Conservation (phyloP, 2,329 filamentous ascomycete species). For the Colletotrichum sojae region DNA sequence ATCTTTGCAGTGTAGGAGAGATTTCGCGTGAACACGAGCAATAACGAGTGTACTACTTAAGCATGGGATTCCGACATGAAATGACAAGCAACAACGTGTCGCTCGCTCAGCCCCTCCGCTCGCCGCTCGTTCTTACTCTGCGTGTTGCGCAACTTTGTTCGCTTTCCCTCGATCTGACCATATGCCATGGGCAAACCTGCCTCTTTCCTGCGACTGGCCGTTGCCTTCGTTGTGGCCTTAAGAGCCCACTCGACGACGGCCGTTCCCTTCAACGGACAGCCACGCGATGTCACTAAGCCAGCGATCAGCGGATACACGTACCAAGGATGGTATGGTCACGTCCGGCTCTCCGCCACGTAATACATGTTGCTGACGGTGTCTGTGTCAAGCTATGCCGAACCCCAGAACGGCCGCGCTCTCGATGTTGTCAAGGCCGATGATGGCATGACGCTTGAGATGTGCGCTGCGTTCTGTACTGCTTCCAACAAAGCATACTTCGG, state of each 20-base stretch:
- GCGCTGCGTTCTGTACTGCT: conserved; percentile 48
- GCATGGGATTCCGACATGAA: not conserved
- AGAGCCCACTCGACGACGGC: not conserved
- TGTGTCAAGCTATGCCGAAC: conserved; percentile 50
- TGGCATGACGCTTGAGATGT: conserved; percentile 52
- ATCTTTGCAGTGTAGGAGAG: not conserved
- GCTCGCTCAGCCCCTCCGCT: not conserved
- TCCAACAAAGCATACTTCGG: conserved; percentile 49
- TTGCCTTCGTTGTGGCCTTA: not conserved
- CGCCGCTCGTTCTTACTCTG: not conserved
- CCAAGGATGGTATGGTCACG: conserved; percentile 17
- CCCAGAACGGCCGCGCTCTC: conserved; percentile 48
- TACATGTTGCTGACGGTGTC: not conserved
- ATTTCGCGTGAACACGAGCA: not conserved
- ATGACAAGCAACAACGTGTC: not conserved
- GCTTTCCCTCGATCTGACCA: not conserved
- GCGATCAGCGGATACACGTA: conserved; percentile 9
- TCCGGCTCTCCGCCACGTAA: not conserved
- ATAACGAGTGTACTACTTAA: not conserved
- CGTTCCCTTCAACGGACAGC: conserved; percentile 18
- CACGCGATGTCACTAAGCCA: conserved; percentile 2
- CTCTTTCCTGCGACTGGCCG: not conserved
- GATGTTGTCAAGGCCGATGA: conserved; percentile 46
- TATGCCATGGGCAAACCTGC: not conserved
- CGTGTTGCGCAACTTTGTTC: not conserved